These are phyloP conservation scores for Colletotrichum cereale DNA, from an alignment of 2,329 filamentous ascomycete genomes.

Conservation along the genomic window DNA sequence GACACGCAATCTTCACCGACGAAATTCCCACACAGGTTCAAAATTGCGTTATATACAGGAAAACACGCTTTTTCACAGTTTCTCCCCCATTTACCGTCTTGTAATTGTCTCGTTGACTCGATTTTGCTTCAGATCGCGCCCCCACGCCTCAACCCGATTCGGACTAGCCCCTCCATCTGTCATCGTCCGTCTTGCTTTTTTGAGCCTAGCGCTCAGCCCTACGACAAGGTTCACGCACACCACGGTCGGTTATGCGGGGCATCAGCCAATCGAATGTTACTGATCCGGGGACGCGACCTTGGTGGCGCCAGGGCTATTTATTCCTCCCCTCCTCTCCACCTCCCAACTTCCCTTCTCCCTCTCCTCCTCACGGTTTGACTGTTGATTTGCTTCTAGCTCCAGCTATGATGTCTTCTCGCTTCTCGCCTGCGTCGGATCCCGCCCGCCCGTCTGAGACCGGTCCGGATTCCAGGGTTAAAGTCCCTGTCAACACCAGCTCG, in stretches of 20 bases:
- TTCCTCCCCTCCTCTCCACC: neutral
- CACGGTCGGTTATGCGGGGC: rapidly evolving
- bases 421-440: constrained; percentile 19
- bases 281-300: neutral
- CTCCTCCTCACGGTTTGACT: constrained; percentile 14
- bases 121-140: neutral
- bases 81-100: neutral
- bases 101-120: neutral
- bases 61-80: neutral
- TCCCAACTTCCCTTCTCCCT: constrained; percentile 1
- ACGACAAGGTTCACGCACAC: neutral
- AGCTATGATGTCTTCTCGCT: constrained; percentile 24
- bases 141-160: neutral
- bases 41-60: no score
- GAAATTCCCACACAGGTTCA: neutral
- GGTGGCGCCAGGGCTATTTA: neutral
- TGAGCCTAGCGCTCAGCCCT: neutral
- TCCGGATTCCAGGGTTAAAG: constrained; percentile 20
- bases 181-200: neutral
- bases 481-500: constrained; percentile 12
- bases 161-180: neutral
- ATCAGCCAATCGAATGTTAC: neutral
- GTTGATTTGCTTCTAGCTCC: constrained; percentile 15
- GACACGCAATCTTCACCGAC: neutral
- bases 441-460: constrained; percentile 21